Evolutionary conservation across 768 basidiomycete genomes (phyloP), one percentile per base, ranked within the genome.

Genomic region (Rhodotorula toruloides): DNA sequence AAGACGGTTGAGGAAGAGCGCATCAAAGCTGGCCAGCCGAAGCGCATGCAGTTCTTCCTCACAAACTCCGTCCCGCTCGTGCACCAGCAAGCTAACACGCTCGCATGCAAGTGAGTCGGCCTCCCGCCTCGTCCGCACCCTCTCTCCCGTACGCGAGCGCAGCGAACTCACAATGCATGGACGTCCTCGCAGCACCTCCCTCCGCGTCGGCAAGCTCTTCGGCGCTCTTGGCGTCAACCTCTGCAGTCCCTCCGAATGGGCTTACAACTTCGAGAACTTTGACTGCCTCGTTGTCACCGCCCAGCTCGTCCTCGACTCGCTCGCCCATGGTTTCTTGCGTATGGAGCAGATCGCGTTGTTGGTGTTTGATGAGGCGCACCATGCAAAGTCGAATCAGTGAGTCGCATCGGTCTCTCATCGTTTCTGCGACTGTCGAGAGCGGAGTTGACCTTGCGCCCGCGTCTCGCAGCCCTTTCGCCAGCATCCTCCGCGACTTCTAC

Each of bases 401-500:
- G 61, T 44, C 27, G n/a, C n/a, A n/a, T n/a, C n/a, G n/a, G n/a
- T n/a, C n/a, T n/a, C n/a, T n/a, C n/a, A n/a, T n/a, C n/a, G n/a
- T n/a, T n/a, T n/a, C n/a, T n/a, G n/a, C n/a, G n/a, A n/a, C n/a
- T n/a, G n/a, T n/a, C n/a, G n/a, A 54, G 36, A 5, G 1, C 21
- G 25, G 7, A 37, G 46, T 27, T 58, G 32, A 58, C 34, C 17
- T 32, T n/a, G 9, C 32, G 32, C 11, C 37, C 6, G 6, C 2
- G 4, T 21, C 29, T 16, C 34, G 16, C 44, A 53, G 43, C 63
- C 63, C 56, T 5, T 64, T 58, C 56, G 56, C 63, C 12, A 16
- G 42, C 16, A 64, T 64, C 50, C 49, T 64, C 21, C 63, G 63
- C 42, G 63, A 64, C 52, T 64, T 64, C 52, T 64, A 58, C 56